Conservation (phyloP, 331 rosid genomes). For the Rosa hybrid region DNA sequence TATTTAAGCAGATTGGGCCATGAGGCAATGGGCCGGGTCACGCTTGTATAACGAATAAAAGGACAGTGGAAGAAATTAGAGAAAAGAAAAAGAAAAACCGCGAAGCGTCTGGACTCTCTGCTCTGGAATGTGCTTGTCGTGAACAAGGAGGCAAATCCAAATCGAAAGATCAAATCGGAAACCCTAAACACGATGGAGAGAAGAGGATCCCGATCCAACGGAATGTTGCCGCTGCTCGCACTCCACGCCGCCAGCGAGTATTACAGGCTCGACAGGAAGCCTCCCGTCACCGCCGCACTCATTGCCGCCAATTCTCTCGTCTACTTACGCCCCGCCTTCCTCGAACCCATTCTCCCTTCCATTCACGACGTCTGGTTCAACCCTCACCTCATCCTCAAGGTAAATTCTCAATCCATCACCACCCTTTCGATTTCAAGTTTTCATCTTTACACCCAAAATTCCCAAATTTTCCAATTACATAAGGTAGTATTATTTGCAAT, state of each 20-base stretch:
- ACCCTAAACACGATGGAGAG: constrained; percentile 43
- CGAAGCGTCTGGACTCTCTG: neutral
- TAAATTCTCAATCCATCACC: constrained; percentile 3
- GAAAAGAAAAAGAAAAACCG: neutral
- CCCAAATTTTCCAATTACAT: neutral
- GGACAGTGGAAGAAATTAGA: neutral
- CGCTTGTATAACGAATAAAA: neutral
- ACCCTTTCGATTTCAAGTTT: neutral
- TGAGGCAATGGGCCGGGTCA: neutral
- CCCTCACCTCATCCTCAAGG: constrained; percentile 80
- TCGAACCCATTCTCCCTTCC: constrained; percentile 54
- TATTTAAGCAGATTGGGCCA: neutral
- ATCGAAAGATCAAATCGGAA: neutral
- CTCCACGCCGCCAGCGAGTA: constrained; percentile 73
- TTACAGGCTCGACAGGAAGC: constrained; percentile 59
- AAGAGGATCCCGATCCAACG: constrained; percentile 48
- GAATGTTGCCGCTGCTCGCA: constrained; percentile 75
- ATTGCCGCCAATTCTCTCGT: constrained; percentile 77
- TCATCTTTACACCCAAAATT: neutral
- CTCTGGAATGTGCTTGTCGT: neutral
- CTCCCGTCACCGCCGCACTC: constrained; percentile 79
- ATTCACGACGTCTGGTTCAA: constrained; percentile 81
- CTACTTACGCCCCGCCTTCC: constrained; percentile 62
- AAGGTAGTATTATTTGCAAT: too few species aligned
- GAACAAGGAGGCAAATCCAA: neutral